Conservation (phyloP, 495 filamentous ascomycete species). For the Tetracladium marchalianum region DNA sequence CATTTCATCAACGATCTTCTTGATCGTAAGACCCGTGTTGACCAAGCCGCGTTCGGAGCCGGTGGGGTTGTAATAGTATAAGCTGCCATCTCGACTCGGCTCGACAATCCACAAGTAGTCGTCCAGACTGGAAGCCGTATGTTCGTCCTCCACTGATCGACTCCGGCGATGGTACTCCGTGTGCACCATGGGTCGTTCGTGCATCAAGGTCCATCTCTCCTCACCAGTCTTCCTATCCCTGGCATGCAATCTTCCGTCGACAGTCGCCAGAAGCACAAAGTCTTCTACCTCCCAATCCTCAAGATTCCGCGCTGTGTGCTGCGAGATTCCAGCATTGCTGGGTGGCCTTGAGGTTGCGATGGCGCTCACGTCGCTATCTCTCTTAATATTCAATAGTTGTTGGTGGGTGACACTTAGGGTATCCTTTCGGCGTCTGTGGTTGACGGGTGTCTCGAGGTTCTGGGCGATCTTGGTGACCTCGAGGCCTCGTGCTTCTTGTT, state of each 20-base stretch:
- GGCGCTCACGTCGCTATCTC: conserved; percentile 68
- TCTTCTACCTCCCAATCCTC: conserved; percentile 99
- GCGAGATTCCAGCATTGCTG: conserved; percentile 65
- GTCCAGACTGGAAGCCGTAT: conserved; percentile 44
- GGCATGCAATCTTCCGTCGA: conserved; percentile 93
- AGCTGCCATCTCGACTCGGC: conserved; percentile 73
- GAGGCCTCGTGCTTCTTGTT: conserved; percentile 18
- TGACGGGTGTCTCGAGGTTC: conserved; percentile 20
- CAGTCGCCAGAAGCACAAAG: conserved; percentile 98
- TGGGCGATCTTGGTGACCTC: conserved; percentile 19
- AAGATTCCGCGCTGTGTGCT: conserved; percentile 82
- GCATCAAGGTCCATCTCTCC: conserved; percentile 72
- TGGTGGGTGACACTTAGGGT: conserved; percentile 15
- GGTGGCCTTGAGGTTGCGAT: conserved; percentile 70
- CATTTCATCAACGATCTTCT: conserved; percentile 68
- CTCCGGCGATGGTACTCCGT: conserved; percentile 74
- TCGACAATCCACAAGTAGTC: conserved; percentile 96
- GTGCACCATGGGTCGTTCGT: conserved; percentile 79
- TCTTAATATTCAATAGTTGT: conserved; percentile 27
- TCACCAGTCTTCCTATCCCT: conserved; percentile 78
- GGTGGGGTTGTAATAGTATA: conserved; percentile 79
- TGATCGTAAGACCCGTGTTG: conserved; percentile 77
- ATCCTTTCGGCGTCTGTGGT: conserved; percentile 16
- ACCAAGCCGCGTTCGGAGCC: conserved; percentile 60
- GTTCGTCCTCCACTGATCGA: conserved; percentile 44